Evolutionary conservation across 768 basidiomycete genomes (phyloP).

Genomic region (Calocera cornea): DNA sequence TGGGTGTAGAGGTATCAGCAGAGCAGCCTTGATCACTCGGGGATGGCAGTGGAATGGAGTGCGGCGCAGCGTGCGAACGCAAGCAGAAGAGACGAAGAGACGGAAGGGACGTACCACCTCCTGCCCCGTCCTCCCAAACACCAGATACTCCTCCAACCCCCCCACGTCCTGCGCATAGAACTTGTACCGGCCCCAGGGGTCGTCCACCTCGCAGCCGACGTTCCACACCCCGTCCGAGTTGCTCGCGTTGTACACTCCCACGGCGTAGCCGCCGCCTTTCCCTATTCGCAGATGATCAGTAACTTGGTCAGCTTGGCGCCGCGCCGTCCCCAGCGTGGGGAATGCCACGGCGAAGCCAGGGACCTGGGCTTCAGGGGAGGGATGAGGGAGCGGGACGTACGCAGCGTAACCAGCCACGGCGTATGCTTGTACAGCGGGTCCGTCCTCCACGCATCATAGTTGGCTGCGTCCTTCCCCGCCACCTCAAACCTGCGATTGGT

Average conservation of each 20-base stretch:
- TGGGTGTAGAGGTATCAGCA: conserved; percentile 2
- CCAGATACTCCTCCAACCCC: conserved; percentile 21
- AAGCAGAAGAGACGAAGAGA: background rate
- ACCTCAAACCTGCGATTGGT: conserved; percentile 18
- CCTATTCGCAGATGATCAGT: background rate
- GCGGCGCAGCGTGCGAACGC: background rate
- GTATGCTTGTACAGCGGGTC: conserved; percentile 27
- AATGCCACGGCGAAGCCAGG: background rate
- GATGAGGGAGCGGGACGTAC: background rate
- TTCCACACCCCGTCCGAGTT: conserved; percentile 22
- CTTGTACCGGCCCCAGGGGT: conserved; percentile 23
- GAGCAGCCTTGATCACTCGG: too few species aligned
- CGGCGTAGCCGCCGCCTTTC: background rate
- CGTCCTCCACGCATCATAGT: conserved; percentile 20
- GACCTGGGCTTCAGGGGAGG: background rate
- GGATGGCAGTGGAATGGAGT: too few species aligned
- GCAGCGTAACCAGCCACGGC: conserved; percentile 21
- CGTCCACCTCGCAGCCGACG: conserved; percentile 19
- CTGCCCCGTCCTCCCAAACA: conserved; percentile 15
- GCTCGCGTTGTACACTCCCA: conserved; percentile 16
- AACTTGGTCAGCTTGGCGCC: background rate
- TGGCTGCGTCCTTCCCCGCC: conserved; percentile 20
- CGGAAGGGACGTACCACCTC: background rate
- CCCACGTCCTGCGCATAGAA: conserved; percentile 21
- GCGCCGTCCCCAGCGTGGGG: background rate